Conservation (phyloP, 2,329 filamentous ascomycete genomes). For the Phaeosphaeria sp. region DNA sequence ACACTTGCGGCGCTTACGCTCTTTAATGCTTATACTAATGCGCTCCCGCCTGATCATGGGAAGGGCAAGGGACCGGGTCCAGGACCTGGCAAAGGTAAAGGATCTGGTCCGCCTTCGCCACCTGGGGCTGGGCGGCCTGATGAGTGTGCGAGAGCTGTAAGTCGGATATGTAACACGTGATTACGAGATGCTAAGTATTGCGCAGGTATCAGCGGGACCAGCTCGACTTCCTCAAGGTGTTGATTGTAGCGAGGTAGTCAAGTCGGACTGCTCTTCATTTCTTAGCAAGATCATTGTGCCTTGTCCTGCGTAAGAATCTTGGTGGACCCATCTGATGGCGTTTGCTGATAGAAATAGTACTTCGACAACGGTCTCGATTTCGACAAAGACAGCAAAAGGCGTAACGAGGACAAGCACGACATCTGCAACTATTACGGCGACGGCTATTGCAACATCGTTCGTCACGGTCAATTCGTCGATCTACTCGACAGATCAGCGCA, state of each 20-base stretch:
- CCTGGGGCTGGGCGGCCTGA: neutral
- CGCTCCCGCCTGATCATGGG: neutral
- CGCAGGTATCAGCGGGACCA: neutral
- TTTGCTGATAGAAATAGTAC: neutral
- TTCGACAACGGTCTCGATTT: neutral
- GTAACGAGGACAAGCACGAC: neutral
- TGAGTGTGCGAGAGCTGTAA: constrained; percentile 1
- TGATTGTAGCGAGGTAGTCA: neutral
- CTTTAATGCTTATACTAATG: neutral
- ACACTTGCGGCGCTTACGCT: neutral
- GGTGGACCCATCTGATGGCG: neutral
- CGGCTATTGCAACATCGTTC: neutral
- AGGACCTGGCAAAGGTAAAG: neutral
- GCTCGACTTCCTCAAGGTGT: neutral
- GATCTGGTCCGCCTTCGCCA: neutral
- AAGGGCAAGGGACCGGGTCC: too few species aligned
- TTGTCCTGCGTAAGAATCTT: neutral
- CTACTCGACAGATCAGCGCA: neutral
- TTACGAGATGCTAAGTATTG: neutral
- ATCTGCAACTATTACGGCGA: neutral
- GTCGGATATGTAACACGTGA: neutral
- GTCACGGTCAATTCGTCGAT: neutral
- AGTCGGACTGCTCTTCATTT: constrained; percentile 1
- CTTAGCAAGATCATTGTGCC: neutral
- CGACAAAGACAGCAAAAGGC: neutral